Percentiles rank a stretch among this genome's conserved stretches.
Evolutionary conservation across 495 filamentous ascomycete genomes (phyloP).

Genomic region (Emericellopsis terricola): DNA sequence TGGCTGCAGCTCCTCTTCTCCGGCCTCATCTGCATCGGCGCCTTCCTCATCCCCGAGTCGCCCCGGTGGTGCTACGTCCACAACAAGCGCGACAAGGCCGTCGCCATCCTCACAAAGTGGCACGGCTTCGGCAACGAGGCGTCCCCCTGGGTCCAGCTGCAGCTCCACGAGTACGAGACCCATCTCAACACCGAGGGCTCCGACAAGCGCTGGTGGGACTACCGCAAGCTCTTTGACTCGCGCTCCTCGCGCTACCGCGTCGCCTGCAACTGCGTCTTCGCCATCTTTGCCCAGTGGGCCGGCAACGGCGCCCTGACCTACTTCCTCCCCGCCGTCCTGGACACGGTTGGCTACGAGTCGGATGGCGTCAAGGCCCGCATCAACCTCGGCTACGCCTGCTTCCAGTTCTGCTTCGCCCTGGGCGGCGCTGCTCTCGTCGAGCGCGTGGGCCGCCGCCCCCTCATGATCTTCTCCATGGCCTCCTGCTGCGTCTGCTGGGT

Average conservation of each 20-base stretch:
- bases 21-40: slow-evolving; percentile 12
- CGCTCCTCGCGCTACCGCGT: slow-evolving; percentile 30
- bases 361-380: slow-evolving; percentile 30
- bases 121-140: slow-evolving; percentile 25
- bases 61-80: slow-evolving; percentile 22
- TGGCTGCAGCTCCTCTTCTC: slow-evolving; percentile 20
- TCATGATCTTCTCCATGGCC: slow-evolving; percentile 30
- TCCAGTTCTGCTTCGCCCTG: slow-evolving; percentile 24
- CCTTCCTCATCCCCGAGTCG: slow-evolving; percentile 18
- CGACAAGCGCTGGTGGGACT: slow-evolving; percentile 55
- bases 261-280: slow-evolving; percentile 29
- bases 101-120: slow-evolving; percentile 32
- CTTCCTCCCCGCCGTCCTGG: slow-evolving; percentile 33
- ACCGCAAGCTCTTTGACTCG: slow-evolving; percentile 40
- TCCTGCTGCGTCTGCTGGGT: slow-evolving; percentile 32
- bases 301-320: slow-evolving; percentile 35
- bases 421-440: slow-evolving; percentile 41
- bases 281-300: slow-evolving; percentile 38
- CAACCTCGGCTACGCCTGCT: slow-evolving; percentile 27
- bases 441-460: slow-evolving; percentile 29
- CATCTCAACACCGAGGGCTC: slow-evolving; percentile 32
- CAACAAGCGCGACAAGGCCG: slow-evolving; percentile 28
- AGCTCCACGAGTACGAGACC: slow-evolving; percentile 39
- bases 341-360: slow-evolving; percentile 35
- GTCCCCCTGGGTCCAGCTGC: slow-evolving; percentile 33